Conservation (phyloP, 805 yeast genomes). For the Diddensiella caesifluorescens region DNA sequence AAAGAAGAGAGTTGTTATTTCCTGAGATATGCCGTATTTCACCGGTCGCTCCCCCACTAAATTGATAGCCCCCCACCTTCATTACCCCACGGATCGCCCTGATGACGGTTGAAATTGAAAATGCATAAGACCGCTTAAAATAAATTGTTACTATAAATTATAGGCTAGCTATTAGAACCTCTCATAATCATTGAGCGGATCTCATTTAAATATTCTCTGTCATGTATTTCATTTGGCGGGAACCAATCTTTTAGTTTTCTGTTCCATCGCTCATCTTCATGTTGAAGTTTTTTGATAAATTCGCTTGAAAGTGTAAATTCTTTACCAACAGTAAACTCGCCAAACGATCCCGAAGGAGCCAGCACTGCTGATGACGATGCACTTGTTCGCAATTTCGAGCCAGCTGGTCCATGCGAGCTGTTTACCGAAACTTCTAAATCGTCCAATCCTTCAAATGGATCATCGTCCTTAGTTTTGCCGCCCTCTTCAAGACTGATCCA, state of each 20-base stretch:
- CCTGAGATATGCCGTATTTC: too few species aligned
- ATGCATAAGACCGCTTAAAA: too few species aligned
- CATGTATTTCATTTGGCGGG: slow-evolving; percentile 21
- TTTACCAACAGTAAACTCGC: slow-evolving; percentile 29
- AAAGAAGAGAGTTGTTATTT: too few species aligned
- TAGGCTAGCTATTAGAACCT: too few species aligned
- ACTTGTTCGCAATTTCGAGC: neutral
- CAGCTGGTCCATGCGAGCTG: neutral
- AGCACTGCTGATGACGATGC: slow-evolving; percentile 2
- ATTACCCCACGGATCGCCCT: too few species aligned
- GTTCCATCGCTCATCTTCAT: slow-evolving; percentile 34
- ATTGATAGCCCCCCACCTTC: too few species aligned
- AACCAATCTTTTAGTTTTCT: slow-evolving; percentile 33
- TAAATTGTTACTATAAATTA: too few species aligned
- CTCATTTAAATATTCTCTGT: slow-evolving; percentile 30
- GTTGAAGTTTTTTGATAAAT: slow-evolving; percentile 24
- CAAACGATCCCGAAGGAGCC: slow-evolving; percentile 10
- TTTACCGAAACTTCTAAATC: slow-evolving; percentile 33
- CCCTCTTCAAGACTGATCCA: slow-evolving; percentile 49
- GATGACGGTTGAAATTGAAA: too few species aligned
- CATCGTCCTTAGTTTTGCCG: slow-evolving; percentile 34
- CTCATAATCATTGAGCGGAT: slow-evolving; percentile 32
- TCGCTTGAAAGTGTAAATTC: slow-evolving; percentile 31
- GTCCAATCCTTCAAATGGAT: slow-evolving; percentile 47
- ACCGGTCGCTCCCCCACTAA: too few species aligned